Percentiles rank a stretch among this genome's conserved stretches.
Evolutionary conservation across 2,329 filamentous ascomycete genomes (phyloP).

Genomic region (Pseudofabraea citricarpa): DNA sequence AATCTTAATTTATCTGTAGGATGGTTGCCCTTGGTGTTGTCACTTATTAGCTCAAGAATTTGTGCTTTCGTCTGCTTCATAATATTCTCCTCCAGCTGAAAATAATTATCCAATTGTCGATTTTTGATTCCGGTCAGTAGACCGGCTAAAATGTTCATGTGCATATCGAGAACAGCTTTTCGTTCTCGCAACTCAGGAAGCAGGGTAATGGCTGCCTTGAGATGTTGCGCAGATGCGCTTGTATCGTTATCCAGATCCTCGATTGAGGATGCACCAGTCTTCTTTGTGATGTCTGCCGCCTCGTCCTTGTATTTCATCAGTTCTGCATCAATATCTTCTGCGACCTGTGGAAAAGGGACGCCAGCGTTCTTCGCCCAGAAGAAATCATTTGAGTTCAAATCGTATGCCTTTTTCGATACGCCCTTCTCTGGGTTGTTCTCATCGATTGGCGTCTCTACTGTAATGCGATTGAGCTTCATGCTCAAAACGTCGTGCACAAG

Average conservation of each 20-base stretch:
- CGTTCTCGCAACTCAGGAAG: slow-evolving; percentile 88
- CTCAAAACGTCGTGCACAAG: slow-evolving; percentile 73
- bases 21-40: slow-evolving; percentile 74
- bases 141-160: slow-evolving; percentile 95
- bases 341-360: slow-evolving; percentile 89
- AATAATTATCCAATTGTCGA: slow-evolving; percentile 91
- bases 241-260: slow-evolving; percentile 91
- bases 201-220: slow-evolving; percentile 92
- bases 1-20: slow-evolving; percentile 85
- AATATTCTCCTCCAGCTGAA: slow-evolving; percentile 89
- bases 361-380: slow-evolving; percentile 95
- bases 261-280: slow-evolving; percentile 86
- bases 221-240: slow-evolving; percentile 82
- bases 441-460: slow-evolving; percentile 78
- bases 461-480: slow-evolving; percentile 89
- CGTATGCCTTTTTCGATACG: slow-evolving; percentile 81
- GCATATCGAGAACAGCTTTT: slow-evolving; percentile 92
- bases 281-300: slow-evolving; percentile 87
- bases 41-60: slow-evolving; percentile 80
- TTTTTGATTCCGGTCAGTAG: slow-evolving; percentile 78
- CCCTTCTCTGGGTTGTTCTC: slow-evolving; percentile 71
- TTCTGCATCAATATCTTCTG: slow-evolving; percentile 92
- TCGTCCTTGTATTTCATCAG: slow-evolving; percentile 94
- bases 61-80: slow-evolving; percentile 88
- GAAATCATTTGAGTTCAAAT: slow-evolving; percentile 84